Percentiles rank a stretch among this genome's conserved stretches.
Conservation (phyloP, 2,329 filamentous ascomycete genomes). For the Sporothrix inflata region DNA sequence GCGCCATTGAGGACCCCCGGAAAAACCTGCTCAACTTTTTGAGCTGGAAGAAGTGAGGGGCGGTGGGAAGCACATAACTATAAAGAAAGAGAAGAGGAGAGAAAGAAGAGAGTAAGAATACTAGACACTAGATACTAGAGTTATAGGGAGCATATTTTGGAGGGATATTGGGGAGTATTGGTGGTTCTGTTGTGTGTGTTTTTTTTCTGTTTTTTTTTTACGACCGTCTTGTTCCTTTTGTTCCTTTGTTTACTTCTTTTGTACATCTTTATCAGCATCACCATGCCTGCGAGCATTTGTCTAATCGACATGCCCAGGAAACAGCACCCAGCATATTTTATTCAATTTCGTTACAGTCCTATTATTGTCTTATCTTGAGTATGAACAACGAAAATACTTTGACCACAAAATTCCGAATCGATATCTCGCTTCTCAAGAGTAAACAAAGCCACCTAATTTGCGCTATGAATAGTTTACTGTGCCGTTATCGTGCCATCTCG, state of each 20-base stretch:
- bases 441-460: background rate
- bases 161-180: background rate
- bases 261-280: background rate
- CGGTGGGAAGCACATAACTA: background rate
- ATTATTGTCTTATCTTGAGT: background rate
- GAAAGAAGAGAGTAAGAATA: no score
- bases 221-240: background rate
- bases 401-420: background rate
- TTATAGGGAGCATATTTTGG: background rate
- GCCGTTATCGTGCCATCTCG: conserved; percentile 2
- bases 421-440: background rate
- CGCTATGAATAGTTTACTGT: background rate
- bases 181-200: background rate
- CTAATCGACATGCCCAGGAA: conserved; percentile 19
- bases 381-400: background rate
- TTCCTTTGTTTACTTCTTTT: background rate
- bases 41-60: conserved; percentile 35
- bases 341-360: background rate
- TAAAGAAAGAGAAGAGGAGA: background rate
- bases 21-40: conserved; percentile 44
- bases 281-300: background rate
- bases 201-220: background rate
- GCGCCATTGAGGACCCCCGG: conserved; percentile 41
- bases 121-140: background rate
- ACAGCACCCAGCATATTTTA: background rate